These are phyloP conservation scores for Scedosporium boydii DNA, from an alignment of 2,329 filamentous ascomycete genomes.

Conservation along the genomic window DNA sequence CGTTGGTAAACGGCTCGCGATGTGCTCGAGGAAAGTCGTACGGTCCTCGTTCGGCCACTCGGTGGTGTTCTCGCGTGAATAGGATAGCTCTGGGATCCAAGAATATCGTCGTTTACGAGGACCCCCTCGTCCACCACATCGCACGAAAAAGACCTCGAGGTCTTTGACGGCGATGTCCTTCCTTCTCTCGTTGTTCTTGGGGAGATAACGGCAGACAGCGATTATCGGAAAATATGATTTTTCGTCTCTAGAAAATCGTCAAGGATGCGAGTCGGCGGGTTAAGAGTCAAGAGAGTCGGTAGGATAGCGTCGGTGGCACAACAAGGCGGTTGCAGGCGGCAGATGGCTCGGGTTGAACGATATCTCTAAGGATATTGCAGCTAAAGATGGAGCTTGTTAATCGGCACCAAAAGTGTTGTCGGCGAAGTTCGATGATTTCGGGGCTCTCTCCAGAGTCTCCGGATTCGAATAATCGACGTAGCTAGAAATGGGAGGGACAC, in stretches of 20 bases:
- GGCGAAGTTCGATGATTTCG: not conserved
- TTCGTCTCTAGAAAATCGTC: not conserved
- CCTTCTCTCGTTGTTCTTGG: not conserved
- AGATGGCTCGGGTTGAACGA: not conserved
- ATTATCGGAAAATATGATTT: not conserved
- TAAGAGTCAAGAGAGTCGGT: not conserved
- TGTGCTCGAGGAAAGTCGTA: not conserved
- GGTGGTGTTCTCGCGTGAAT: not conserved
- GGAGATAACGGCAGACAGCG: not conserved
- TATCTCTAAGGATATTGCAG: not conserved
- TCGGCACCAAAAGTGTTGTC: not conserved
- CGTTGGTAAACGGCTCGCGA: not conserved
- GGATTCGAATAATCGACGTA: not conserved
- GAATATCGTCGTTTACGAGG: conserved; percentile 22
- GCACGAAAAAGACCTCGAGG: conserved; percentile 23
- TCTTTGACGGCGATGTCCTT: conserved; percentile 7
- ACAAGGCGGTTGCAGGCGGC: not conserved
- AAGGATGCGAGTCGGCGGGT: not conserved
- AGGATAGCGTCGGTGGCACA: not conserved
- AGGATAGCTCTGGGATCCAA: not conserved
- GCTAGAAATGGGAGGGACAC: not conserved
- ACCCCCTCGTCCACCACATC: conserved; percentile 35
- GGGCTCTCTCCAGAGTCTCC: not conserved
- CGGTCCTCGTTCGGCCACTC: not conserved
- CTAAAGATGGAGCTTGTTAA: not conserved